Base-by-base conservation (phyloP, 2,329 filamentous ascomycete genomes). In the Pseudogymnoascus sp. region DNA sequence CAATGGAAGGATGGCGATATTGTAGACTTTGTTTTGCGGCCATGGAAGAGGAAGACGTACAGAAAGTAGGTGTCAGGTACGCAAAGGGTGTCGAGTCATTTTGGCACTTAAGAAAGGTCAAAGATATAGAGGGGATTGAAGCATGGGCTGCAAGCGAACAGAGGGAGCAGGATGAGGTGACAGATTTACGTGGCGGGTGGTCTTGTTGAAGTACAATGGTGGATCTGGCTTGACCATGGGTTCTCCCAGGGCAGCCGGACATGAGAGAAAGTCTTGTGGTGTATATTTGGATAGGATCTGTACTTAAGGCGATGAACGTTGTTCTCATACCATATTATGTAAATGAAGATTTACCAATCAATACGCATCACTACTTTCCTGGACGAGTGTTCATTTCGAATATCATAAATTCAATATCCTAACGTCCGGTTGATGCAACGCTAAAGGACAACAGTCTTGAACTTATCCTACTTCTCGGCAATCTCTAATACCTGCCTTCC, bases 21-120 rank as follows among this genome's bases (percentile, higher is more conserved):
- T 86, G 86, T 73, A 79, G 92, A 12, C 71, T 97, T 36, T 96
- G 91, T 75, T 97, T 96, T 75, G 91, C 91, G 1, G 91, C 92
- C 1, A 88, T 92, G 74, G 79, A 83, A n/a, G 87, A 88, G 61
- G 85, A 88, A 39, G 83, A 88, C 41, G 78, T 96, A 4, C 81
- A 80, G 25, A 74, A 75, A 4, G 84, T 86, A 65, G 85, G 84
- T 5, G 76, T 82, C 70, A 76, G 87, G 27, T 86, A 95, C 69
- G 85, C 83, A 0, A 80, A 85, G 35, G 91, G 87, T 0, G 81
- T 91, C 17, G 81, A 85, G 63, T 81, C 79, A 25, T 97, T 96
- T 74, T 96, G 90, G 87, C 80, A 81, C 66, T 85, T 94, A 68
- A 90, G 87, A 77, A 81, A 83, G 60, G 80, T 81, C 65, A 78